phyloP scores from a whole-genome alignment of 306 rosid species.

The Rosa chinensis region DNA sequence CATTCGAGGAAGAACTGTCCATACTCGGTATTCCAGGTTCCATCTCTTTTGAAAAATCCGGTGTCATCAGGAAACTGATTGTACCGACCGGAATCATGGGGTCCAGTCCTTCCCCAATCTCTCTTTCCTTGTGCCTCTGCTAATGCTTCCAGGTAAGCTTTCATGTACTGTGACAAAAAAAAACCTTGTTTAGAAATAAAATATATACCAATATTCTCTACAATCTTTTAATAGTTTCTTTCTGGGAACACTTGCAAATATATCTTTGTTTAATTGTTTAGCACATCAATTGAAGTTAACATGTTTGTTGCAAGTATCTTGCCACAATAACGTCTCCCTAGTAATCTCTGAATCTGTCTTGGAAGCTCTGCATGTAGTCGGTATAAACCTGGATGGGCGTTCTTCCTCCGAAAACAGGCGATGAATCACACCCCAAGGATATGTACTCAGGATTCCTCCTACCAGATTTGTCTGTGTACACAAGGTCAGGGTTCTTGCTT shows the following conservation, averaged over 20 bases:
- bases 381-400: conserved; percentile 83
- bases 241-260: background rate
- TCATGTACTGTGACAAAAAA: conserved; percentile 67
- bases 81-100: conserved; percentile 78
- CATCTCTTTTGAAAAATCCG: conserved; percentile 68
- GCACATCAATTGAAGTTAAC: background rate
- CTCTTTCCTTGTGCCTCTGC: conserved; percentile 68
- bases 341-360: conserved; percentile 60
- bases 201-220: conserved; percentile 9
- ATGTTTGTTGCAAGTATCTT: conserved; percentile 25
- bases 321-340: conserved; percentile 74
- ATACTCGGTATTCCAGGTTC: conserved; percentile 79
- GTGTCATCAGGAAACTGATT: conserved; percentile 81
- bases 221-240: background rate
- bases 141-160: conserved; percentile 72
- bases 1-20: conserved; percentile 79
- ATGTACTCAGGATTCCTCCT: conserved; percentile 84
- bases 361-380: conserved; percentile 91
- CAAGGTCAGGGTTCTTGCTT: conserved; percentile 74
- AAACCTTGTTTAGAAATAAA: too few species aligned
- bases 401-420: conserved; percentile 82
- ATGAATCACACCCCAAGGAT: conserved; percentile 77
- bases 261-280: background rate
- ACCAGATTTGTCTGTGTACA: conserved; percentile 81
- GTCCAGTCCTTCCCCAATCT: conserved; percentile 85